A percentile compares a stretch with the other conserved stretches of the same genome.
phyloP scores from a whole-genome alignment of 1,139 yeast species.

The Saccharomyces hybrid region DNA sequence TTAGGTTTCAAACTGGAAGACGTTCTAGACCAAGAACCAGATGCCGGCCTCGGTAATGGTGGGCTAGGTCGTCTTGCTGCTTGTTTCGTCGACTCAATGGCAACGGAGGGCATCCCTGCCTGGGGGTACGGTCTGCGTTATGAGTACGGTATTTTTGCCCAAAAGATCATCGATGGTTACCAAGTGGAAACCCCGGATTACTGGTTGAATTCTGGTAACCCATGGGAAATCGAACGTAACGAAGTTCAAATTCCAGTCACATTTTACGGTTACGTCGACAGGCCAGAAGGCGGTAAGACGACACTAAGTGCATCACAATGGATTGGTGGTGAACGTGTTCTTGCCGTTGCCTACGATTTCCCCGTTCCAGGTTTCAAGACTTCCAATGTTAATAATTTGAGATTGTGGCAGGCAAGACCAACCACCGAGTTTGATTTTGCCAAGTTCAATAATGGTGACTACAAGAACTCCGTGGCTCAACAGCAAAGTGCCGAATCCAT shows the following conservation, averaged over 20 bases:
- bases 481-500: conserved; percentile 89
- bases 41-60: conserved; percentile 93
- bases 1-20: conserved; percentile 88
- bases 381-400: conserved; percentile 74
- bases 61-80: conserved; percentile 95
- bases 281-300: conserved; percentile 46
- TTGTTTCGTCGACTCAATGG: conserved; percentile 83
- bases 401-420: conserved; percentile 88
- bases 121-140: conserved; percentile 96
- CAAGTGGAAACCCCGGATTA: conserved; percentile 93
- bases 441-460: conserved; percentile 89
- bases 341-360: conserved; percentile 89
- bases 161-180: conserved; percentile 83
- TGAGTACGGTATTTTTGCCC: conserved; percentile 90
- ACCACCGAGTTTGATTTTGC: conserved; percentile 87
- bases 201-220: conserved; percentile 82
- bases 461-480: conserved; percentile 71
- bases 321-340: conserved; percentile 84
- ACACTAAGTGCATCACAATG: conserved; percentile 49
- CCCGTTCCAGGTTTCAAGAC: conserved; percentile 92
- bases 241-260: conserved; percentile 92
- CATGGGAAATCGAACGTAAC: conserved; percentile 85
- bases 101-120: conserved; percentile 82
- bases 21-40: conserved; percentile 78
- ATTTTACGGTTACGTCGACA: conserved; percentile 78